These are phyloP conservation scores for Colletotrichum musicola DNA, from an alignment of 2,329 filamentous ascomycete genomes.

Conservation along the genomic window DNA sequence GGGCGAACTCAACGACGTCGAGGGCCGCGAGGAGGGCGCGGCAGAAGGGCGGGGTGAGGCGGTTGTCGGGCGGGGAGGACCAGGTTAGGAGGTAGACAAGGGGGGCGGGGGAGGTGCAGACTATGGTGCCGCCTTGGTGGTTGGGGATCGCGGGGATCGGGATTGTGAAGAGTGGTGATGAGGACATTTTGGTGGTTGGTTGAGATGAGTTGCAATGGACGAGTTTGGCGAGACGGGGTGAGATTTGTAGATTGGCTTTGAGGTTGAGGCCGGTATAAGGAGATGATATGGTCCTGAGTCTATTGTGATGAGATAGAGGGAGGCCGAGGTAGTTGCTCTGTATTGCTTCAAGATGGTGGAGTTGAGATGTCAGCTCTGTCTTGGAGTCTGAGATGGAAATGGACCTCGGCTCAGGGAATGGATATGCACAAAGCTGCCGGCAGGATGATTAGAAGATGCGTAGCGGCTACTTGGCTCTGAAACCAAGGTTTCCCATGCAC, in stretches of 20 bases:
- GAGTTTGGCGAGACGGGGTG: background rate
- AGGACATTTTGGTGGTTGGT: constrained; percentile 43
- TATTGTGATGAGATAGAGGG: too few relatives aligned
- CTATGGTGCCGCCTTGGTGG: constrained; percentile 69
- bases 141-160: constrained; percentile 61
- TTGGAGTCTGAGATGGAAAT: constrained; percentile 1
- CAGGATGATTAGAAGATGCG: background rate
- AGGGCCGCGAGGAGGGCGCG: constrained; percentile 76
- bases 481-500: background rate
- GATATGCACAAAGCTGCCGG: background rate
- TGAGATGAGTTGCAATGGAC: background rate
- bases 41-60: constrained; percentile 77
- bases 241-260: background rate
- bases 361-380: background rate
- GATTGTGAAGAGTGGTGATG: constrained; percentile 67
- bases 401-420: constrained; percentile 34
- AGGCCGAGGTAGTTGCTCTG: too few relatives aligned
- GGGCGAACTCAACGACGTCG: constrained; percentile 77
- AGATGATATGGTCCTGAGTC: background rate
- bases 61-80: constrained; percentile 79
- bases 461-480: constrained; percentile 15
- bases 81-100: constrained; percentile 81
- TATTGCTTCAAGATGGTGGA: background rate
- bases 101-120: constrained; percentile 71
- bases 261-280: background rate